Evolutionary conservation across 768 basidiomycete genomes (phyloP).

Genomic region (Exidia glandulosa): DNA sequence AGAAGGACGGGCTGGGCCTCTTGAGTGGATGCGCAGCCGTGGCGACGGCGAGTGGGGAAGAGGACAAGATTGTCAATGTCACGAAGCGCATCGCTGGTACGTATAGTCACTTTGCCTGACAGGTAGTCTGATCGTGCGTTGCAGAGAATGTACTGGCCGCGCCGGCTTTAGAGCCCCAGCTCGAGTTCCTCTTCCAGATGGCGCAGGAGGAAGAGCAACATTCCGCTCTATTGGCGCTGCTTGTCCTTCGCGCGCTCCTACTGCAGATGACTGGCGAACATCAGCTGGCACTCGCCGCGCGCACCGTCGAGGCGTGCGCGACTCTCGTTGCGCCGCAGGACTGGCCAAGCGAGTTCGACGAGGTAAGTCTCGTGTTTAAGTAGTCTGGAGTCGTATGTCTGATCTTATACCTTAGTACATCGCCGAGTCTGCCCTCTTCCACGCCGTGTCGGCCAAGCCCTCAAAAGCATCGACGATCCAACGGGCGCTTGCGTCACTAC

Average conservation of each 20-base stretch:
- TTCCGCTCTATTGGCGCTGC: slow-evolving; percentile 45
- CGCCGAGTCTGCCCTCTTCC: slow-evolving; percentile 33
- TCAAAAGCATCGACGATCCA: slow-evolving; percentile 42
- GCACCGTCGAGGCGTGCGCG: slow-evolving; percentile 33
- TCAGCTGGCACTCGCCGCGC: slow-evolving; percentile 45
- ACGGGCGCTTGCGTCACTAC: slow-evolving; percentile 49
- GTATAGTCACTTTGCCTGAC: slow-evolving; percentile 5
- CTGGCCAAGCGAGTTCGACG: not conserved
- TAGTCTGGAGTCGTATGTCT: too few relatives aligned
- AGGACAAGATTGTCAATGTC: slow-evolving; percentile 35
- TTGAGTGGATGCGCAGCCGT: slow-evolving; percentile 15
- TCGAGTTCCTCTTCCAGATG: slow-evolving; percentile 41
- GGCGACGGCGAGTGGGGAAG: slow-evolving; percentile 13
- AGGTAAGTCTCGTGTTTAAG: too few relatives aligned
- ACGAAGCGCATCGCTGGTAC: slow-evolving; percentile 57
- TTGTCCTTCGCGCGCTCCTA: slow-evolving; percentile 55
- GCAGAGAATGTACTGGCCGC: slow-evolving; percentile 58
- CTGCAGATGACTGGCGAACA: slow-evolving; percentile 43
- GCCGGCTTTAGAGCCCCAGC: slow-evolving; percentile 28
- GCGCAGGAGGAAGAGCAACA: slow-evolving; percentile 40
- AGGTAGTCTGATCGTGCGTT: not conserved
- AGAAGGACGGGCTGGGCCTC: slow-evolving; percentile 18
- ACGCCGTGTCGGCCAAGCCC: slow-evolving; percentile 46
- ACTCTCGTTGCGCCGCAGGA: slow-evolving; percentile 11
- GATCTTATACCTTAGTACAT: slow-evolving; percentile 35